Evolutionary conservation across 2,329 filamentous ascomycete genomes (phyloP), one percentile per base, ranked within the genome.

Genomic region (Sporothrix dimorphospora): DNA sequence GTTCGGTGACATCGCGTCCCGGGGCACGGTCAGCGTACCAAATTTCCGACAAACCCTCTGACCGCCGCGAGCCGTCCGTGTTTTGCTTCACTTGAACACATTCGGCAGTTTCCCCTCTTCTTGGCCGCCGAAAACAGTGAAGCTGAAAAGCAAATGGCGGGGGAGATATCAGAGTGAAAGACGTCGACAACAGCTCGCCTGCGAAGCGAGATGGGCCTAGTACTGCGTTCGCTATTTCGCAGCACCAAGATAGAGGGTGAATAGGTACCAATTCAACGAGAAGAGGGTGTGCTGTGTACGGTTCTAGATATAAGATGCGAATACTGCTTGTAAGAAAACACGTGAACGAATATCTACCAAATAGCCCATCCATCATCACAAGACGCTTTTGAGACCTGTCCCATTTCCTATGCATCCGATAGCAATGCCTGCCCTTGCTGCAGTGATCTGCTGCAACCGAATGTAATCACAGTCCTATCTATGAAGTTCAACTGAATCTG

Each of bases 1-100:
- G 30, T 34, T 34, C 30, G 30, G 57, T 63, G 14, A 24, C 57
- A 61, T 61, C 34, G 57, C 9, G 53, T 12, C 12, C 8, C 53
- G 14, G 27, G 53, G 53, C 53, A 57, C 53, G 53, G 53, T 11
- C 53, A n/a, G 53, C 53, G 21, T 34, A 57, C 53, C 53, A 57
- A 57, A 34, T 27, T 34, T 57, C 30, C 30, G 30, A 34, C 30
- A 34, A 34, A 24, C 34, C 12, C 57, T 63, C 57, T 24, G 57
- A 63, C 57, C 57, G 34, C 34, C n/a, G 7, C n/a, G 19, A n/a
- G 11, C 57, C 34, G 38, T 63, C 57, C n/a, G 57, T 42, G 34
- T 42, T 12, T 42, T 19, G 57, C n/a, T 63, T 63, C 14, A 47
- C 45, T 47, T 47, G 45, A 16, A 16, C 45, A 5, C 45, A 47